Evolutionary conservation across 257 asterid species (phyloP), one percentile per base, ranked within the genome.

Genomic region (Phtheirospermum japonicum): DNA sequence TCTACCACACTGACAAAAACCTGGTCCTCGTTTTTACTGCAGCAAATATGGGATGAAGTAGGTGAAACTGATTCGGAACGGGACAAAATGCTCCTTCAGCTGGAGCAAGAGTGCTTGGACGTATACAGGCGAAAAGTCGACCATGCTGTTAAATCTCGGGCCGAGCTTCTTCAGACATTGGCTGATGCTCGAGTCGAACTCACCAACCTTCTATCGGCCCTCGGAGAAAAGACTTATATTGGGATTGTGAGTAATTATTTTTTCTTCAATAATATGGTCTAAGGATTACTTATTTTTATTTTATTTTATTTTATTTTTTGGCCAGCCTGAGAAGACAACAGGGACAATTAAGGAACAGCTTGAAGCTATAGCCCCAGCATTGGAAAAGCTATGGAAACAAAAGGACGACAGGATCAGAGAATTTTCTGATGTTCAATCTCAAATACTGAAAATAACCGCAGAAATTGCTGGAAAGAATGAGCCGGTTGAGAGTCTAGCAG

Each of bases 291-390:
- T n/a, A n/a, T n/a, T n/a, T 23, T 23, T 23, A 23, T 23, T 1
- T 23, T 23, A 23, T 23, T 3, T 23, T 28, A 40, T 52, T n/a
- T 14, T 31, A 34, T 12, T 70, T 51, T 10, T 50, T 50, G 50
- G 19, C 26, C 83, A 94, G 99, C 93, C 99, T 61, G 96, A 90
- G 64, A 90, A 83, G 78, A 94, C 84, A 19, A 72, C 84, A n/a
- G 97, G 97, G 66, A 87, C 99, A 9, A 90, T 94, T 76, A 94
- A 94, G 78, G 97, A 94, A 71, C 99, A 94, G 73, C 92, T 94
- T 56, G 93, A 75, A 63, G 94, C 90, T 65, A 85, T 90, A 69
- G 94, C 95, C 63, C 99, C 97, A 7, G 80, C 85, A 19, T 66
- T 89, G 79, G 96, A 93, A 65, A 86, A 89, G 57, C 79, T 87